Base-by-base conservation (phyloP, 148 eudicot species). In the Vaccinium macrocarpon region DNA sequence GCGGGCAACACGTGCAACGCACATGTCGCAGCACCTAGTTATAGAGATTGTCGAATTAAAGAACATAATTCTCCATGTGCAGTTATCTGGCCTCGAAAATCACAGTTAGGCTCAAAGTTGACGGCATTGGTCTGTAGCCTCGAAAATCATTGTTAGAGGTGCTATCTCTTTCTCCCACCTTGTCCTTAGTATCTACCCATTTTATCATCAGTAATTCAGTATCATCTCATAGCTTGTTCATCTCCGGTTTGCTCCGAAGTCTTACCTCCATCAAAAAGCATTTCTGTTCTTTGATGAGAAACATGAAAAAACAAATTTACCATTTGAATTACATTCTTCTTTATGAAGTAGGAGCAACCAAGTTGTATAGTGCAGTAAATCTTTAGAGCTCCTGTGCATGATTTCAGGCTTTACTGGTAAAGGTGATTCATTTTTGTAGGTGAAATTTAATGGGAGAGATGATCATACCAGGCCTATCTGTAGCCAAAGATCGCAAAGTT, bases 41-140 rank as follows among this genome's bases (percentile, higher is more conserved):
- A 35, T 35, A 55, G 5, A 50, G 49, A 48, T 70, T 64, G 25
- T 56, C 52, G 48, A 53, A 53, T 80, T 78, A 61, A 78, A 83
- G 16, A 55, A 86, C 85, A 27, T 62, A n/a, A 4, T 80, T 73
- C 90, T 75, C 73, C 55, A 84, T 81, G n/a, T 84, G 79, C 78
- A 95, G 98, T 88, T 89, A 90, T 93, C 74, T 72, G 91, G 88
- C 94, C 95, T 84, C 90, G 90, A 86, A 87, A 88, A 84, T 85
- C 86, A 85, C 88, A 74, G 59, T 89, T 73, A 74, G 82, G 71
- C n/a, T 35, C 85, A 76, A 51, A 51, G 48, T 25, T 72, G 49
- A 23, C 25, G 66, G 52, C 42, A 80, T 71, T 8, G 79, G 46
- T 78, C 49, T 74, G 70, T 84, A 71, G 86, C 29, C 80, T 53